phyloP scores from a whole-genome alignment of 2,329 filamentous ascomycete species.

The Pseudogymnoascus sp. region DNA sequence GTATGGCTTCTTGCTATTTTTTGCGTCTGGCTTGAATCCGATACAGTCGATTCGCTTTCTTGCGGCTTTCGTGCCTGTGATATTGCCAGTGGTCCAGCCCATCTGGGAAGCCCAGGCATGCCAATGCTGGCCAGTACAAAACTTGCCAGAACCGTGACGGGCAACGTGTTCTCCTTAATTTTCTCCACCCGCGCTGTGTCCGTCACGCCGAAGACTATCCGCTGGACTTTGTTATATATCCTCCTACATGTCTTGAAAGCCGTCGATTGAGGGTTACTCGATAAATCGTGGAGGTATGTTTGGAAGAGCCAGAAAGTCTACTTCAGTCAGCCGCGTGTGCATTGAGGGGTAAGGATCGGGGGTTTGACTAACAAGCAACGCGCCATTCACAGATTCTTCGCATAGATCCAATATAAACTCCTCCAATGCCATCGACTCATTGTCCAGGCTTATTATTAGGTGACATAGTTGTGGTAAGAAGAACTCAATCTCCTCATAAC shows the following conservation, averaged over 20 bases:
- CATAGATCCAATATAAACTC: slow-evolving; percentile 81
- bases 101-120: slow-evolving; percentile 66
- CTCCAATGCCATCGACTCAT: slow-evolving; percentile 85
- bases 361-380: slow-evolving; percentile 59
- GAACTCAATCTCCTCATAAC: slow-evolving; percentile 88
- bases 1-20: slow-evolving; percentile 65
- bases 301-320: slow-evolving; percentile 90
- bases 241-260: slow-evolving; percentile 76
- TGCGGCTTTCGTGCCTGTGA: slow-evolving; percentile 74
- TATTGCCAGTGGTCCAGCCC: slow-evolving; percentile 73
- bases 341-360: background rate
- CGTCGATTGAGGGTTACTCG: slow-evolving; percentile 64
- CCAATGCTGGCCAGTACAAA: slow-evolving; percentile 72
- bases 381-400: slow-evolving; percentile 79
- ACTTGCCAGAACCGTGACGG: slow-evolving; percentile 73
- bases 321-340: slow-evolving; percentile 2
- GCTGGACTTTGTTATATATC: slow-evolving; percentile 82
- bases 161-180: slow-evolving; percentile 74
- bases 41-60: slow-evolving; percentile 52
- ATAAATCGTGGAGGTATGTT: slow-evolving; percentile 77
- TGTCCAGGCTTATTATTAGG: slow-evolving; percentile 79
- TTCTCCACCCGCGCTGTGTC: slow-evolving; percentile 63
- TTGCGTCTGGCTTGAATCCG: slow-evolving; percentile 45
- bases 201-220: slow-evolving; percentile 74
- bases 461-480: slow-evolving; percentile 84